Conservation (phyloP, 164 flowering plant species). For the Cinnamomum micranthum region DNA sequence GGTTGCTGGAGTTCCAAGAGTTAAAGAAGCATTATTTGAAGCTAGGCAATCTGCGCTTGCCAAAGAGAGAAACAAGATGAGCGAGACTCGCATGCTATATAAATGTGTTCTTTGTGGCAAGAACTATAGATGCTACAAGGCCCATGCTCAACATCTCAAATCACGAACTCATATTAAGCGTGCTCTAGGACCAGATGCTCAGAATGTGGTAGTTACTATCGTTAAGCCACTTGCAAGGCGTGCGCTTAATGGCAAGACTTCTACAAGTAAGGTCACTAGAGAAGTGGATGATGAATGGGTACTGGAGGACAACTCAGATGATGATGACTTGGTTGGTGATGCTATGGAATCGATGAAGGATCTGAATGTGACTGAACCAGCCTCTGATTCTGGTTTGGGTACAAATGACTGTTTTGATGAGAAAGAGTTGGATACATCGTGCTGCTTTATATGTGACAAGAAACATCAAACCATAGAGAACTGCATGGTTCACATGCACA, state of each 20-base stretch:
- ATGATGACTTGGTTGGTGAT: constrained; percentile 45
- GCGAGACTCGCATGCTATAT: constrained; percentile 70
- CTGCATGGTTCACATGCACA: constrained; percentile 96
- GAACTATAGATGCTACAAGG: constrained; percentile 79
- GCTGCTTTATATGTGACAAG: constrained; percentile 88
- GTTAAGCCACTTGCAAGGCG: constrained; percentile 67
- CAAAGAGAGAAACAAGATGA: constrained; percentile 53
- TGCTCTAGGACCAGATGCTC: constrained; percentile 36
- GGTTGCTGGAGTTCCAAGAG: constrained; percentile 97
- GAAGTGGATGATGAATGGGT: constrained; percentile 61
- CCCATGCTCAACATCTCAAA: constrained; percentile 86
- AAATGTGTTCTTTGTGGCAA: constrained; percentile 77
- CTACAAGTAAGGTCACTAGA: constrained; percentile 13
- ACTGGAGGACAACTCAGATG: constrained; percentile 64
- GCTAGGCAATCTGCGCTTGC: constrained; percentile 81
- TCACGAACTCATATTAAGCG: constrained; percentile 59
- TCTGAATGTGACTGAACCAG: constrained; percentile 35
- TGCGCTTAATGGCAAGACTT: constrained; percentile 15
- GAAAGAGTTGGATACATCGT: constrained; percentile 61
- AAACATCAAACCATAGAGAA: constrained; percentile 60
- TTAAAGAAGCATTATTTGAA: constrained; percentile 78
- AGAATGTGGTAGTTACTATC: constrained; percentile 35
- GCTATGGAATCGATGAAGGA: constrained; percentile 38
- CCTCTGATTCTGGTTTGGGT: not conserved
- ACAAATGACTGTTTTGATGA: constrained; percentile 39